Conservation (phyloP, 2,329 filamentous ascomycete species). For the Aspergillus japonicus region DNA sequence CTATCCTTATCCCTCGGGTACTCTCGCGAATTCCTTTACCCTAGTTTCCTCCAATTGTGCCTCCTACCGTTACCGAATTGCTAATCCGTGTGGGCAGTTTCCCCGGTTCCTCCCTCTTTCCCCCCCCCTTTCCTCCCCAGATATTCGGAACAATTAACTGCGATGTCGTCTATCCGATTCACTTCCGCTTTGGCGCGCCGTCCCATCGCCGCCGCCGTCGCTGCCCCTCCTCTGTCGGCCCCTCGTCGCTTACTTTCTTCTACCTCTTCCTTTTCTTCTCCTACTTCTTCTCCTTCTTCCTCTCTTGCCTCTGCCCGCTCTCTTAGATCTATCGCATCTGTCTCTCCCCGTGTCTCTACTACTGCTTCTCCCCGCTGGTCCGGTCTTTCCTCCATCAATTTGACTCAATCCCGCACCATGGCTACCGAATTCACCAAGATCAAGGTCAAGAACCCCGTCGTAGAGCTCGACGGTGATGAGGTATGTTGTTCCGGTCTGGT, state of each 20-base stretch:
- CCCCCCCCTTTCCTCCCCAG: constrained; percentile 11
- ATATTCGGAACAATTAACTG: constrained; percentile 15
- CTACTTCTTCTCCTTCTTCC: constrained; percentile 29
- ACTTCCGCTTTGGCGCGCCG: constrained; percentile 42
- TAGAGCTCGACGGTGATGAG: constrained; percentile 89
- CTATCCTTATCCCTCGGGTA: constrained; percentile 33
- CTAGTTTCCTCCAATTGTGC: constrained; percentile 13
- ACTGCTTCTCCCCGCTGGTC: constrained; percentile 31
- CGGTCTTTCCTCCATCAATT: constrained; percentile 28
- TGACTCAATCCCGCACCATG: constrained; percentile 47
- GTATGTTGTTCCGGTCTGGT: constrained; percentile 27
- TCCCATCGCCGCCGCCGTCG: constrained; percentile 30
- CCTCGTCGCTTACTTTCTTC: constrained; percentile 24
- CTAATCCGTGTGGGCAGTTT: constrained; percentile 10
- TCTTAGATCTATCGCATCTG: constrained; percentile 27
- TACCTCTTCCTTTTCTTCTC: constrained; percentile 26
- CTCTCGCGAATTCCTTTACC: constrained; percentile 3
- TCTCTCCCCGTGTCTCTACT: constrained; percentile 22
- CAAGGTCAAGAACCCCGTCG: constrained; percentile 98
- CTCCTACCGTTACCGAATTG: constrained; percentile 11
- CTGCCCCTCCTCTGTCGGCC: constrained; percentile 29
- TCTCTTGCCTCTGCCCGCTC: constrained; percentile 25
- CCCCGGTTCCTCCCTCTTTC: constrained; percentile 13
- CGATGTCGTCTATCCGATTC: constrained; percentile 40
- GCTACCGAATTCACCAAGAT: constrained; percentile 69